Evolutionary conservation across 305 asterid species (phyloP).

Genomic region (Fraxinus floribunda): DNA sequence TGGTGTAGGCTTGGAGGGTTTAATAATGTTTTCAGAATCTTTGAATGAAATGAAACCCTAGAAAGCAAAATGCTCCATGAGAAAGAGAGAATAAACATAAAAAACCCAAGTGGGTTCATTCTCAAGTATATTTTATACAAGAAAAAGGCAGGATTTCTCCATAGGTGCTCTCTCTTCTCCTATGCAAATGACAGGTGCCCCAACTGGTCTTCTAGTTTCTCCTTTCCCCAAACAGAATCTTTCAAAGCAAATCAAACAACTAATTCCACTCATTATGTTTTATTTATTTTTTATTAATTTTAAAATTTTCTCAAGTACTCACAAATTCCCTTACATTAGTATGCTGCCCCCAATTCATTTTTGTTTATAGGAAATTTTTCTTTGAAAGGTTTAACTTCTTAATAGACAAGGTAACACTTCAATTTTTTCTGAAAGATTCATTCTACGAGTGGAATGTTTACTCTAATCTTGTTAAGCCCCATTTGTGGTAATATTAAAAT

Average conservation of each 20-base stretch:
- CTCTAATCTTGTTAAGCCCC: no score
- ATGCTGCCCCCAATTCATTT: neutral
- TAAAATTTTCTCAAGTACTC: no score
- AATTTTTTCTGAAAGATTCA: no score
- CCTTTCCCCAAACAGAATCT: constrained; percentile 28
- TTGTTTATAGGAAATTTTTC: neutral
- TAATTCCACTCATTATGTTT: neutral
- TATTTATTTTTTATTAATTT: neutral
- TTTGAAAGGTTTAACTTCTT: neutral
- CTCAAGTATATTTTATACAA: neutral
- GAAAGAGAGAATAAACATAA: neutral
- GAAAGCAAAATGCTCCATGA: neutral
- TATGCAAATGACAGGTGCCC: constrained; percentile 33
- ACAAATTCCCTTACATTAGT: neutral
- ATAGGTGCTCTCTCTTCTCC: constrained; percentile 21
- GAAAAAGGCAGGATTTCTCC: constrained; percentile 15
- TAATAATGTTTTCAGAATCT: constrained; percentile 37
- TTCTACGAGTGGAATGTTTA: no score
- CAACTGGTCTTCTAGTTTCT: constrained; percentile 11
- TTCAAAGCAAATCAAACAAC: constrained; percentile 10
- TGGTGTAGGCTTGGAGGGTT: no score
- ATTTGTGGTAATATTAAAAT: no score
- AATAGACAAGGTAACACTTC: neutral
- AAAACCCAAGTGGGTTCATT: constrained; percentile 5
- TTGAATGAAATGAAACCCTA: constrained; percentile 44